Percentiles rank a stretch among this genome's conserved stretches.
Conservation (phyloP, 1,139 yeast genomes). For the Kodamaea plutei region DNA sequence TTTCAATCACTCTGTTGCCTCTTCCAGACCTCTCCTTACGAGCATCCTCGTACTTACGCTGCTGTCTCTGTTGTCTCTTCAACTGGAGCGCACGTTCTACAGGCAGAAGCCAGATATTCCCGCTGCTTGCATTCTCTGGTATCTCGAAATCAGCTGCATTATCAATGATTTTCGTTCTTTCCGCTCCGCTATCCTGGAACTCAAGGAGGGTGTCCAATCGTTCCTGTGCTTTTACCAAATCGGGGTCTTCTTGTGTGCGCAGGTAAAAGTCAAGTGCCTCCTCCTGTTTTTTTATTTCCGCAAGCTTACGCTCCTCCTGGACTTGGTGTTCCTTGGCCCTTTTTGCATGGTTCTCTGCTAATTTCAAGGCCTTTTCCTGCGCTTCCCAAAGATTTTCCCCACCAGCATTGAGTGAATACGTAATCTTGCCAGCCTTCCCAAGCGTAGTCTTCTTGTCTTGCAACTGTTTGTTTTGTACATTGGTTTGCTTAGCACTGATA, state of each 20-base stretch:
- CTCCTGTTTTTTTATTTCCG: conserved; percentile 32
- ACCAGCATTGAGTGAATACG: conserved; percentile 37
- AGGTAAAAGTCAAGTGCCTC: conserved; percentile 37
- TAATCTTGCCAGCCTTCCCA: conserved; percentile 6
- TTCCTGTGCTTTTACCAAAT: conserved; percentile 63
- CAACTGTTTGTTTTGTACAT: conserved; percentile 15
- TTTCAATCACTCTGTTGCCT: conserved; percentile 69
- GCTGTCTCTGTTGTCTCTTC: conserved; percentile 75
- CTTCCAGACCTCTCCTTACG: conserved; percentile 63
- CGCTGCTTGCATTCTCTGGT: conserved; percentile 43
- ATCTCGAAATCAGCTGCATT: conserved; percentile 85
- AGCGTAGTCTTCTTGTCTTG: conserved; percentile 17
- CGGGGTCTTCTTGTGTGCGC: conserved; percentile 39
- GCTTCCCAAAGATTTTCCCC: conserved; percentile 66
- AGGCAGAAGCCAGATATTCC: conserved; percentile 81
- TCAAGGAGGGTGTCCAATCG: conserved; percentile 67
- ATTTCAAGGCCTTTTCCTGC: conserved; percentile 59
- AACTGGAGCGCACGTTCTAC: conserved; percentile 79
- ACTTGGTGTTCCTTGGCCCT: conserved; percentile 18
- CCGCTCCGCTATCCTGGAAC: conserved; percentile 84
- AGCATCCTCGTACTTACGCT: conserved; percentile 57
- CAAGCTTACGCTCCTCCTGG: conserved; percentile 28
- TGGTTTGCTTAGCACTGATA: conserved; percentile 18
- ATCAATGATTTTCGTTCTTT: conserved; percentile 87
- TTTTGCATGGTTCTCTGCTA: conserved; percentile 39